These are phyloP conservation scores for Orbilia blumenaviensis DNA, from an alignment of 2,329 filamentous ascomycete species.

Conservation along the genomic window DNA sequence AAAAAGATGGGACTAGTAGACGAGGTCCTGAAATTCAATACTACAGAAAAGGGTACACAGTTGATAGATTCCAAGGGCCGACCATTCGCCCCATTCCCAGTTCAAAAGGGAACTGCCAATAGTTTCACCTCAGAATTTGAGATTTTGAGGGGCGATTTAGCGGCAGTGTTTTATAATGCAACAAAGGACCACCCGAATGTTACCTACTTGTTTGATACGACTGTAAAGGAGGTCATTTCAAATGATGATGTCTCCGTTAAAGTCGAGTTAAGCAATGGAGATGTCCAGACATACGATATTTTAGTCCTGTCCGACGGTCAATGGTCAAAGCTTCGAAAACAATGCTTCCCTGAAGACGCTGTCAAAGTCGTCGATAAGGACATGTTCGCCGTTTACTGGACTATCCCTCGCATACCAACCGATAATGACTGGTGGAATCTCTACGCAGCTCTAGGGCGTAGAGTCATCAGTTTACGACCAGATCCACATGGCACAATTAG, in stretches of 20 bases:
- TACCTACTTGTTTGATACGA: conserved; percentile 61
- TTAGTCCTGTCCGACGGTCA: conserved; percentile 69
- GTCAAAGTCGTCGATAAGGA: conserved; percentile 29
- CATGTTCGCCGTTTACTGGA: conserved; percentile 40
- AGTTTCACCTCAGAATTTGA: conserved; percentile 64
- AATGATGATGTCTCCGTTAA: conserved; percentile 60
- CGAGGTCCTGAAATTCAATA: conserved; percentile 62
- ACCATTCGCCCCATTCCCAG: conserved; percentile 61
- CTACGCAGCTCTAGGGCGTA: conserved; percentile 12
- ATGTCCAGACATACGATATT: conserved; percentile 64
- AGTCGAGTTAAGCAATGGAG: conserved; percentile 63
- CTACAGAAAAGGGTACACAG: conserved; percentile 64
- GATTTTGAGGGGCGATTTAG: conserved; percentile 63
- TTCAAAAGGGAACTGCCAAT: conserved; percentile 64
- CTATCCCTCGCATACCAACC: conserved; percentile 4
- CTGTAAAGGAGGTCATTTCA: conserved; percentile 58
- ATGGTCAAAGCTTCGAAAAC: conserved; percentile 64
- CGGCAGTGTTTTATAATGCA: conserved; percentile 61
- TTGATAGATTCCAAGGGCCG: conserved; percentile 63
- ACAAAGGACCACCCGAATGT: conserved; percentile 61
- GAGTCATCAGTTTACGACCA: conserved; percentile 23
- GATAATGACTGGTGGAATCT: conserved; percentile 37
- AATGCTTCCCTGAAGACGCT: conserved; percentile 16
- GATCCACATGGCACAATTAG: conserved; percentile 26
- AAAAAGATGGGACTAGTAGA: conserved; percentile 66